A percentile compares a stretch with the other conserved stretches of the same genome.
Conservation (phyloP, 805 yeast genomes). For the Crinitomyces ghanaensis region DNA sequence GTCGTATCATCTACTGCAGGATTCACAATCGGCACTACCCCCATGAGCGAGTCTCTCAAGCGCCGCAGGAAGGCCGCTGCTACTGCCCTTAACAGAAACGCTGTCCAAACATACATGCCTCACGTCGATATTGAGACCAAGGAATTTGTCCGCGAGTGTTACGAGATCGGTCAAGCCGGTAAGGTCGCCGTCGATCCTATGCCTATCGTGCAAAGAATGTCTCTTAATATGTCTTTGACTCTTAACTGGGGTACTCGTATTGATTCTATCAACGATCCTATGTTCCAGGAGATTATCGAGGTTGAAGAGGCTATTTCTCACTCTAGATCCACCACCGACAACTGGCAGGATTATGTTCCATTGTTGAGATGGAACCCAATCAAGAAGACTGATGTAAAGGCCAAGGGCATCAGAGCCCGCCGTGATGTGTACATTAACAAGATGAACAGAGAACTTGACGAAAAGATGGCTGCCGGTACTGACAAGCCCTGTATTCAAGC, state of each 20-base stretch:
- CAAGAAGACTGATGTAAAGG: slow-evolving; percentile 6
- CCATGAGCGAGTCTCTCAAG: slow-evolving; percentile 29
- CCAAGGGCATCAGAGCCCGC: slow-evolving; percentile 13
- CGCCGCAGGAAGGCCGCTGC: slow-evolving; percentile 30
- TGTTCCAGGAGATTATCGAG: slow-evolving; percentile 22
- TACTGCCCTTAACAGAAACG: slow-evolving; percentile 28
- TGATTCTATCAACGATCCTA: slow-evolving; percentile 20
- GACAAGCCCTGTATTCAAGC: slow-evolving; percentile 19
- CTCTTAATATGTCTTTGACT: slow-evolving; percentile 29
- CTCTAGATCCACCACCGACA: slow-evolving; percentile 27
- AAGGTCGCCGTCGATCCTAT: slow-evolving; percentile 4
- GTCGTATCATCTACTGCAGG: slow-evolving; percentile 38
- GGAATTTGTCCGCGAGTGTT: slow-evolving; percentile 24
- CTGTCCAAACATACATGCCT: slow-evolving; percentile 25
- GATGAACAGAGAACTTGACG: slow-evolving; percentile 11
- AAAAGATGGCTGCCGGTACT: slow-evolving; percentile 10
- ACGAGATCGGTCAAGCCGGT: slow-evolving; percentile 4
- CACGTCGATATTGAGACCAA: slow-evolving; percentile 27
- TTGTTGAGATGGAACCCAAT: slow-evolving; percentile 14
- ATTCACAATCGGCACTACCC: slow-evolving; percentile 33
- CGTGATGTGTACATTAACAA: slow-evolving; percentile 13
- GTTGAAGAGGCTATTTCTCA: slow-evolving; percentile 24
- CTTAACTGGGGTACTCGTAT: slow-evolving; percentile 31
- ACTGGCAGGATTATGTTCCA: slow-evolving; percentile 30
- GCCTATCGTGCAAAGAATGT: slow-evolving; percentile 8